A percentile compares a stretch with the other conserved stretches of the same genome.
Evolutionary conservation across 179 eudicot species (phyloP).

Genomic region (Silene noctiflora): DNA sequence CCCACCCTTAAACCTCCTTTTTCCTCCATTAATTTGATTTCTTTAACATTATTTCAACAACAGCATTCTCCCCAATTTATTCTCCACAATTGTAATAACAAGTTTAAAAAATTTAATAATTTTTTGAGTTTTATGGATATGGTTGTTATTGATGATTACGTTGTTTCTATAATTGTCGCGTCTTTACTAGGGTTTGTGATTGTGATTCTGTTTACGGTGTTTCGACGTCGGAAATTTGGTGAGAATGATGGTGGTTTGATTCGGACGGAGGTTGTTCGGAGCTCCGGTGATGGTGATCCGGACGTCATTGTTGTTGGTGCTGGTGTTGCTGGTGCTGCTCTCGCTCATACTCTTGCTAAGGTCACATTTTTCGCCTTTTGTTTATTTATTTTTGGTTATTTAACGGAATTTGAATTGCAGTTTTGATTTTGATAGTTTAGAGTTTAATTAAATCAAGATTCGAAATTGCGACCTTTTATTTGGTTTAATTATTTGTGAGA

Average conservation of each 20-base stretch:
- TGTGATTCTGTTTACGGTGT: conserved; percentile 15
- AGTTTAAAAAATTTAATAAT: too few relatives aligned
- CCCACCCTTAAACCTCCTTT: background rate
- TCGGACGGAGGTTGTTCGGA: conserved; percentile 24
- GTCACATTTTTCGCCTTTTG: conserved; percentile 19
- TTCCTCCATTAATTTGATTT: background rate
- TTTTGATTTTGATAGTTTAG: background rate
- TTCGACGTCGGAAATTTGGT: conserved; percentile 10
- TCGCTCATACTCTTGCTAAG: conserved; percentile 54
- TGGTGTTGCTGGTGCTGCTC: conserved; percentile 56
- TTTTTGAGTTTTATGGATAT: background rate
- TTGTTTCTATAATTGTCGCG: conserved; percentile 22
- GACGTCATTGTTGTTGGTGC: conserved; percentile 52
- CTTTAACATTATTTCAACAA: background rate
- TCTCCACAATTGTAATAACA: background rate
- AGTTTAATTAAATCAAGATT: background rate
- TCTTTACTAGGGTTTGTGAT: conserved; percentile 27
- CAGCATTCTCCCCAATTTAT: background rate
- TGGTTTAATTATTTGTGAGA: too few relatives aligned
- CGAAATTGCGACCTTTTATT: too few relatives aligned
- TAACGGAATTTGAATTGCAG: background rate
- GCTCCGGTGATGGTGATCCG: conserved; percentile 9
- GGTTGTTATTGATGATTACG: conserved; percentile 23
- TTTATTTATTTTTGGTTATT: background rate
- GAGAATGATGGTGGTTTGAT: background rate